Percentiles rank a stretch among this genome's conserved stretches.
These are phyloP conservation scores for Nepenthes mirabilis DNA, from an alignment of 148 eudicot species.

Conservation along the genomic window DNA sequence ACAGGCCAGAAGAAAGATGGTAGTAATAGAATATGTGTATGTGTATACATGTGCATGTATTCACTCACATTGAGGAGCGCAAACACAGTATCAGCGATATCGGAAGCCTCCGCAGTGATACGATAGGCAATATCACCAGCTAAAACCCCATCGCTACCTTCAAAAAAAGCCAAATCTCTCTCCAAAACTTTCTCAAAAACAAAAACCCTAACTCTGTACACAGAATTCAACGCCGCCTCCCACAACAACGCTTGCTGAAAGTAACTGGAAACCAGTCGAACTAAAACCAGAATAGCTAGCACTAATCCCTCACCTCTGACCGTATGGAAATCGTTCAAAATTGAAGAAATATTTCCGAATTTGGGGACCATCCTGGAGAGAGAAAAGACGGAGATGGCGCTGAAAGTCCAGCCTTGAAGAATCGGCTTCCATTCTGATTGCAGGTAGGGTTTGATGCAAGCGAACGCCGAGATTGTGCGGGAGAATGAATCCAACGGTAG, in stretches of 20 bases:
- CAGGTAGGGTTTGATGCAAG: conserved; percentile 45
- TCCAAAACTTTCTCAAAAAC: conserved; percentile 65
- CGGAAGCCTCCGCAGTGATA: conserved; percentile 72
- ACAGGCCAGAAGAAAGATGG: too few relatives aligned
- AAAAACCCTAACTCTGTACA: conserved; percentile 39
- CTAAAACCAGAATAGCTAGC: conserved; percentile 35
- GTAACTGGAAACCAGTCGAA: conserved; percentile 37
- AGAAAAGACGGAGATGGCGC: conserved; percentile 57
- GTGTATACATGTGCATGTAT: too few relatives aligned
- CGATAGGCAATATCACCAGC: conserved; percentile 75
- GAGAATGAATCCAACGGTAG: conserved; percentile 11
- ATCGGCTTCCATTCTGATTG: conserved; percentile 55
- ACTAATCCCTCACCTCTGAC: conserved; percentile 26
- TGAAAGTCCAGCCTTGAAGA: conserved; percentile 57
- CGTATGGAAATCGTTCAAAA: conserved; percentile 15
- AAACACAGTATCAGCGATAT: conserved; percentile 68
- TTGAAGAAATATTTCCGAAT: conserved; percentile 34
- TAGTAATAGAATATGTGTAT: too few relatives aligned
- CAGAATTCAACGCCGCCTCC: conserved; percentile 66
- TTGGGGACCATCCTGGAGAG: conserved; percentile 61
- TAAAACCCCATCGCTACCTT: conserved; percentile 35
- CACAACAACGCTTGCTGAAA: conserved; percentile 70
- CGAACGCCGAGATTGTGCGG: conserved; percentile 20
- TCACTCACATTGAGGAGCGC: conserved; percentile 63
- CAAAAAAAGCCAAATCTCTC: conserved; percentile 80